A percentile compares a stretch with the other conserved stretches of the same genome.
Conservation (phyloP, 306 rosid species). For the Dryas octopetala region DNA sequence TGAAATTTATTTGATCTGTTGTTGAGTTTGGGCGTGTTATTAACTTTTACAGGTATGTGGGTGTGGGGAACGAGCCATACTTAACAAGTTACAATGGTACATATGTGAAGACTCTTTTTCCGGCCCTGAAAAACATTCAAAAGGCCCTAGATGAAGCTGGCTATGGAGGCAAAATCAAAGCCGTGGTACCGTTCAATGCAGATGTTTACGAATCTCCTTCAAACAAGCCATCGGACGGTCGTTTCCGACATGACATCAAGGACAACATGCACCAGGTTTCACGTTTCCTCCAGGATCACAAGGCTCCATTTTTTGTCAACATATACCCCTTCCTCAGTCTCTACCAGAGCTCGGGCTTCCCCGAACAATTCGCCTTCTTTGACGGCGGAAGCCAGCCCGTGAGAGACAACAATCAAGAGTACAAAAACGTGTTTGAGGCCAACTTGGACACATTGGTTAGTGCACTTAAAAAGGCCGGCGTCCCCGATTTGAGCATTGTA, state of each 20-base stretch:
- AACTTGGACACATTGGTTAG: conserved; percentile 59
- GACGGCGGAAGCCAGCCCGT: conserved; percentile 25
- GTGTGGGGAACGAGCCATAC: conserved; percentile 84
- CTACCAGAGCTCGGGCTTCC: conserved; percentile 44
- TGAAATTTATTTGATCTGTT: too few relatives aligned
- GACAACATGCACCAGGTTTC: conserved; percentile 42
- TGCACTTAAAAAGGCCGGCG: conserved; percentile 50
- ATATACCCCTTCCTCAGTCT: conserved; percentile 81
- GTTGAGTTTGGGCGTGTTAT: not conserved
- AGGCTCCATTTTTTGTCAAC: conserved; percentile 66
- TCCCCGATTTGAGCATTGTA: conserved; percentile 34
- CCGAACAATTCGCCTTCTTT: conserved; percentile 59
- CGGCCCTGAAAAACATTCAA: conserved; percentile 73
- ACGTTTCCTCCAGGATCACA: conserved; percentile 37
- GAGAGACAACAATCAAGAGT: conserved; percentile 36
- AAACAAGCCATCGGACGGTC: conserved; percentile 58
- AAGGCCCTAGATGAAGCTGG: conserved; percentile 61
- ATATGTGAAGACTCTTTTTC: conserved; percentile 33
- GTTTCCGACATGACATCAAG: conserved; percentile 44
- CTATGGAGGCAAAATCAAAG: conserved; percentile 50
- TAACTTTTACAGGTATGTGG: conserved; percentile 48
- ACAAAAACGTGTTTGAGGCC: conserved; percentile 71
- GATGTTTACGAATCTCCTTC: conserved; percentile 65
- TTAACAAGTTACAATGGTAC: conserved; percentile 57
- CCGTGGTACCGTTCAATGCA: conserved; percentile 61